Evolutionary conservation across 257 asterid genomes (phyloP).

Genomic region (Solanum pinnatisectum): DNA sequence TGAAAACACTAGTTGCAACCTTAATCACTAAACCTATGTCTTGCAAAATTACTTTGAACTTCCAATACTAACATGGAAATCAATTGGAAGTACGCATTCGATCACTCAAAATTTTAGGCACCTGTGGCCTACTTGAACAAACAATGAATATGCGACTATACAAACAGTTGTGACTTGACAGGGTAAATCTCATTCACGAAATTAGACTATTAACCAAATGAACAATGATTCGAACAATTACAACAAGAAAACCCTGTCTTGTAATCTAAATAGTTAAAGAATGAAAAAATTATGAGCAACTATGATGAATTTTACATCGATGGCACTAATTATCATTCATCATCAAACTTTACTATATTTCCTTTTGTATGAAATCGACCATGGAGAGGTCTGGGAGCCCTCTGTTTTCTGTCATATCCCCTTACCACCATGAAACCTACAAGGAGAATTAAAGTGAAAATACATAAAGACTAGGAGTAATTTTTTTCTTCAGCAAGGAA

Average conservation of each 20-base stretch:
- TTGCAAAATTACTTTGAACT: background rate
- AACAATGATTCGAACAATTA: background rate
- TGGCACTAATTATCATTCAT: background rate
- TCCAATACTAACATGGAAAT: background rate
- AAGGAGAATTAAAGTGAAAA: background rate
- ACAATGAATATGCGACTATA: background rate
- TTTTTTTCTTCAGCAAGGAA: background rate
- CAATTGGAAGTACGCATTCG: background rate
- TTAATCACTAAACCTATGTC: background rate
- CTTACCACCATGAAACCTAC: constrained; percentile 4
- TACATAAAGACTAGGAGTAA: background rate
- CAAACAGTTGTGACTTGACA: background rate
- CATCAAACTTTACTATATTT: background rate
- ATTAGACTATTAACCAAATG: background rate
- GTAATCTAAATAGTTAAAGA: background rate
- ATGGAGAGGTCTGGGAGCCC: background rate
- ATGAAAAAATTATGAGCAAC: background rate
- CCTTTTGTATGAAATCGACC: background rate
- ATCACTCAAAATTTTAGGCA: background rate
- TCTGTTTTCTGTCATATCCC: constrained; percentile 8
- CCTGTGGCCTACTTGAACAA: background rate
- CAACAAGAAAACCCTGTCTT: background rate
- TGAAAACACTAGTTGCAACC: background rate
- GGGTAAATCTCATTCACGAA: background rate
- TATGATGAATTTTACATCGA: background rate